Base-by-base conservation (phyloP, 2,329 filamentous ascomycete species). In the Phaeomoniella chlamydospora region DNA sequence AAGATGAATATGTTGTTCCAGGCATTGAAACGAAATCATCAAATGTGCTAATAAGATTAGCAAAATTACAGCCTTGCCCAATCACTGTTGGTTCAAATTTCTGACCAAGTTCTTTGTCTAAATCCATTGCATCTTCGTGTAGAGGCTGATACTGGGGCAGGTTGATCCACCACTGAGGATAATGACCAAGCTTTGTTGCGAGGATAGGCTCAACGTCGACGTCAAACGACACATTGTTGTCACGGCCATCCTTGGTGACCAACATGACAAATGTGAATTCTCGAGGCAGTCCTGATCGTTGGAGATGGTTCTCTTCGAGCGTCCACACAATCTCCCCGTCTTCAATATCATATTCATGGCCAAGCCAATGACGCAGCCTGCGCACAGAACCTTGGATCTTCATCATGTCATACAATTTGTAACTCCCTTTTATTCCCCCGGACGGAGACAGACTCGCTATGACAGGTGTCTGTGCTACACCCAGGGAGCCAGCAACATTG, bases 191-290 rank as follows among this genome's bases (percentile, higher is more conserved):
- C 50, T 57, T 58, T 4, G 51, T 44, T 33, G 58, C 55, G 9
- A 67, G 49, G 2, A 57, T 51, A 0, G 63, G 59, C 12, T 64
- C 54, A 16, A 67, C 54, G 12, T 65, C 57, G 6, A 67, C 47
- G 2, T 49, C 53, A 36, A 67, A 49, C 1, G 40, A 37, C 9
- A 65, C 43, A 4, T 55, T 52, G 38, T 55, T 57, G 15, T 57
- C 48, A n/a, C 54, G 46, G 5, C 54, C 46, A 4, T 59, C 61
- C 39, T 65, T 65, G 35, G 63, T 57, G 6, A 68, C 49, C 4
- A 69, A 47, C 50, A 68, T 57, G 12, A 65, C 63, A 43, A 68
- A 68, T 2, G 65, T 67, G 34, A 68, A 67, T 38, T 68, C 65
- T 5, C 65, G 56, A 6, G 65, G 65, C 3, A 69, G 46, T 2